Evolutionary conservation across 2,329 filamentous ascomycete genomes (phyloP).

Genomic region (Drechslerella stenobrocha): DNA sequence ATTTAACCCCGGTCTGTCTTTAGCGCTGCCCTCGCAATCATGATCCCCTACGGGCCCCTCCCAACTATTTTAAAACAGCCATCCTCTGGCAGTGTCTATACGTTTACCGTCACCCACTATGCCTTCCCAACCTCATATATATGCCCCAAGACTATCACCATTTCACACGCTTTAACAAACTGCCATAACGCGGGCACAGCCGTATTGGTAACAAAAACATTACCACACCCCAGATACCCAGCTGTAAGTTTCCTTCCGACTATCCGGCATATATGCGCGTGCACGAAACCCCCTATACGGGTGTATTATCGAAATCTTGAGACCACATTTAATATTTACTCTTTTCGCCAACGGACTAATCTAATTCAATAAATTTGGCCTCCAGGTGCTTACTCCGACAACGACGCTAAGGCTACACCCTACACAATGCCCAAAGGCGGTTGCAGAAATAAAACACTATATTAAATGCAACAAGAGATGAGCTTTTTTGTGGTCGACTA

Average conservation of each 20-base stretch:
- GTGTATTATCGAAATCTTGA: no score
- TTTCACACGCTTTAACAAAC: background rate
- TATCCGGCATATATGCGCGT: no score
- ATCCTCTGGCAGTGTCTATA: background rate
- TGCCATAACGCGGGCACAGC: background rate
- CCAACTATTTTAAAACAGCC: background rate
- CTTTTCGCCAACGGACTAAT: background rate
- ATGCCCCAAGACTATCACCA: conserved; percentile 1
- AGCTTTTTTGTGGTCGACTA: no score
- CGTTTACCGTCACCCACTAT: conserved; percentile 1
- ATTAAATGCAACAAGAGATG: background rate
- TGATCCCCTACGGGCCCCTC: background rate
- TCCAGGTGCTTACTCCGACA: background rate
- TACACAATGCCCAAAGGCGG: background rate
- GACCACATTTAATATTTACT: background rate
- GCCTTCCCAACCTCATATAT: conserved; percentile 1
- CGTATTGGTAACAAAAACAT: background rate
- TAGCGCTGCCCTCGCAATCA: background rate
- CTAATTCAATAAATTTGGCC: background rate
- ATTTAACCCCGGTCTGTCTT: background rate
- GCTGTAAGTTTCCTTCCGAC: background rate
- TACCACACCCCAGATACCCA: background rate
- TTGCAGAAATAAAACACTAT: background rate
- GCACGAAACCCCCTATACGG: no score
- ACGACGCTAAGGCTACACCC: background rate